Conservation (phyloP, 2,329 filamentous ascomycete genomes). For the Diaporthe citri region DNA sequence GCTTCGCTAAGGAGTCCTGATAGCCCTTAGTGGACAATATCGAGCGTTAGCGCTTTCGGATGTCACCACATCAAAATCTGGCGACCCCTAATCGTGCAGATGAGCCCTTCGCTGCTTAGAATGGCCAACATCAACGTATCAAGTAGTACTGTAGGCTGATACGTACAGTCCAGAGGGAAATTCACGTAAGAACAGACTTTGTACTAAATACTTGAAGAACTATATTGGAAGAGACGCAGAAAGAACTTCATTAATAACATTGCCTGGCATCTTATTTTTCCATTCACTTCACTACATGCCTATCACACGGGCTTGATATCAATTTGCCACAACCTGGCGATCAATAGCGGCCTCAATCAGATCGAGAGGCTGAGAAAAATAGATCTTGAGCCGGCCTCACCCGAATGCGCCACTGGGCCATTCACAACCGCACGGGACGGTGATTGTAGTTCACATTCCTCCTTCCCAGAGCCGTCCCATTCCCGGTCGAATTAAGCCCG, state of each 20-base stretch:
- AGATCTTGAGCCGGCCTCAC: background rate
- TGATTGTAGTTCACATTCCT: background rate
- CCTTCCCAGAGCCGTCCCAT: background rate
- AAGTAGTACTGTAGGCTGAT: background rate
- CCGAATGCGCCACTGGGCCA: no score
- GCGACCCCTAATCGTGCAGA: background rate
- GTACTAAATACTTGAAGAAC: background rate
- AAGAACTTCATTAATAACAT: background rate
- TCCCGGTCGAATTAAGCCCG: slow-evolving; percentile 37
- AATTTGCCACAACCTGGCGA: background rate
- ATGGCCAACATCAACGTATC: background rate
- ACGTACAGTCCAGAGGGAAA: background rate
- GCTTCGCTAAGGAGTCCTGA: no score
- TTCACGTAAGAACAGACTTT: background rate
- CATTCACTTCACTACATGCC: background rate
- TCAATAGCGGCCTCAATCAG: background rate
- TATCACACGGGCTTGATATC: background rate
- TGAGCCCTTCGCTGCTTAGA: background rate
- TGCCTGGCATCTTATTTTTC: background rate
- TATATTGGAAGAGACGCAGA: background rate
- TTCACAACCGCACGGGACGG: background rate
- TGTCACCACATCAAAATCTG: no score
- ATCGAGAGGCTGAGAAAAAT: accelerated
- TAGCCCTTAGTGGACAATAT: no score
- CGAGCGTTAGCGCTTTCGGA: no score